Evolutionary conservation across 352 stramenopile species (phyloP), one percentile per base, ranked within the genome.

Genomic region (Globisporangium yorkense): DNA sequence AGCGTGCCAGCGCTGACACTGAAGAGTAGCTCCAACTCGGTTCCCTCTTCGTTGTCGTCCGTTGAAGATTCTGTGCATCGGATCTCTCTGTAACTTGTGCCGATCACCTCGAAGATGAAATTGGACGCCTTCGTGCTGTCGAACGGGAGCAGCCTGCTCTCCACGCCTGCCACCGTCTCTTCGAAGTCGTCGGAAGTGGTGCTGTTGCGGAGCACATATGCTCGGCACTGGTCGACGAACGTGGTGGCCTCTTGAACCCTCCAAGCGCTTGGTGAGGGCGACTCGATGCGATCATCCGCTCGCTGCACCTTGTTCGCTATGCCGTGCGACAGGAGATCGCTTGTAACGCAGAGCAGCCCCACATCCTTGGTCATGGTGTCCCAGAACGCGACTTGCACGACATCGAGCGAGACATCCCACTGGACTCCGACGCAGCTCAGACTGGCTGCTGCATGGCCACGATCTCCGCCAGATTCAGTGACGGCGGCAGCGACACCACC

Each of bases 331-430:
- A 89, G 62, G 24, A 87, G 63, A 41, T 89, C 79, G 31, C 75
- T 79, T 1, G 55, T 54, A 33, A 89, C 59, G 0, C 83, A 45
- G 7, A 91, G 63, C 33, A 88, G 65, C 0, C 66, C 75, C 2
- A 68, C 65, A 0, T 89, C 74, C 57, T 87, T 81, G 0, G 68
- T 86, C 43, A 68, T 58, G 9, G 63, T 67, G 47, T 92, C 81
- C 81, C 81, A 92, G 77, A 80, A 88, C 3, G 68, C 68, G 12
- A 89, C 57, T 54, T 92, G 81, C 2, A 86, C 49, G 15, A 68
- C 47, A 31, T 80, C 79, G 5, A 92, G 7, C 0, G 74, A 88
- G 21, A 88, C 24, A 54, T 89, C 80, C 79, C 79, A 89, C 54
- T 88, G 75, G 2, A 89, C 48, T 1, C 78, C 80, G 8, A 75